phyloP scores from a whole-genome alignment of 2,329 filamentous ascomycete genomes.

The Lomentospora prolificans region DNA sequence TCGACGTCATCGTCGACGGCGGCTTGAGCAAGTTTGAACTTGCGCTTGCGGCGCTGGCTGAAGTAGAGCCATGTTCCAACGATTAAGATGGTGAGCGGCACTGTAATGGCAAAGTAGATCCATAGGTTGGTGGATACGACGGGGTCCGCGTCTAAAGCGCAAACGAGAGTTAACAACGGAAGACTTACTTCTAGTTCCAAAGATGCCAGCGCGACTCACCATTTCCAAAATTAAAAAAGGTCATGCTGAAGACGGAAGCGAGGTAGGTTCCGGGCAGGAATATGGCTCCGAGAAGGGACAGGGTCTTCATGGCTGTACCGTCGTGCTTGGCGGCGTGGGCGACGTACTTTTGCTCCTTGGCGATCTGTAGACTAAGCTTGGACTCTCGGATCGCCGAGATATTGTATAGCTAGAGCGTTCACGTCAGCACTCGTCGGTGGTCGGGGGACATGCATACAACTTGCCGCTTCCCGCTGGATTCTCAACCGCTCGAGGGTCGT shows the following conservation, averaged over 20 bases:
- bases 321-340: slow-evolving; percentile 52
- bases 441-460: slow-evolving; percentile 16
- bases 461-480: slow-evolving; percentile 50
- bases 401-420: slow-evolving; percentile 44
- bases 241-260: slow-evolving; percentile 56
- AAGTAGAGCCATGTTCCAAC: slow-evolving; percentile 46
- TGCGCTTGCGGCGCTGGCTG: slow-evolving; percentile 38
- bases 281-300: slow-evolving; percentile 52
- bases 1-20: slow-evolving; percentile 46
- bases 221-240: slow-evolving; percentile 53
- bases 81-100: slow-evolving; percentile 46
- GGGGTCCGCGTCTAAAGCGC: slow-evolving; percentile 22
- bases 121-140: slow-evolving; percentile 44
- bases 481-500: slow-evolving; percentile 51
- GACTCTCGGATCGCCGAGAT: slow-evolving; percentile 57
- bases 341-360: slow-evolving; percentile 48
- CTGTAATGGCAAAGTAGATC: slow-evolving; percentile 53
- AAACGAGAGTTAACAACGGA: too few relatives aligned
- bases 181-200: too few relatives aligned
- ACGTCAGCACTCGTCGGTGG: neutral
- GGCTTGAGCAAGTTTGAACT: slow-evolving; percentile 37
- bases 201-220: slow-evolving; percentile 17
- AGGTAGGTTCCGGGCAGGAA: slow-evolving; percentile 55
- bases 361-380: slow-evolving; percentile 53
- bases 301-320: slow-evolving; percentile 55